These are phyloP conservation scores for Phytophthora quininea DNA, from an alignment of 352 stramenopile genomes.

Conservation along the genomic window DNA sequence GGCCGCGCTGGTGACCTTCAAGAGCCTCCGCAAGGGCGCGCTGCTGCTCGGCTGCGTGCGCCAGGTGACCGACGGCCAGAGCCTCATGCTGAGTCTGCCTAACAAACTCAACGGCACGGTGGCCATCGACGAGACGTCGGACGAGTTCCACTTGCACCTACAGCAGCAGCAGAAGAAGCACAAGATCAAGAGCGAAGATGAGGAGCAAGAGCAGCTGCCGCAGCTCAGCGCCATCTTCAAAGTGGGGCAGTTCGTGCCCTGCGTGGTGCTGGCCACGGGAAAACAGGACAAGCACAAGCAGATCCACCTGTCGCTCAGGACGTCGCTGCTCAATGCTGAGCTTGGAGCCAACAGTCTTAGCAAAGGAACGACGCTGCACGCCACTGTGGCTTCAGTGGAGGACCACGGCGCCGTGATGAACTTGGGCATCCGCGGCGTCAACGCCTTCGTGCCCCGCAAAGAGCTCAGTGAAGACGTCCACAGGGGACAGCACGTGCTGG, in stretches of 20 bases:
- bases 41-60: slow-evolving; percentile 89
- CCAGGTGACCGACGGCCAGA: slow-evolving; percentile 84
- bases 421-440: slow-evolving; percentile 82
- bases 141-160: slow-evolving; percentile 68
- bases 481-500: slow-evolving; percentile 75
- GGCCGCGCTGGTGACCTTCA: slow-evolving; percentile 67
- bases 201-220: slow-evolving; percentile 44
- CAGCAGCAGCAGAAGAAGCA: slow-evolving; percentile 35
- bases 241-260: slow-evolving; percentile 87
- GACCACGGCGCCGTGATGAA: slow-evolving; percentile 95
- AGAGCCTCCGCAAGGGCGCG: slow-evolving; percentile 67
- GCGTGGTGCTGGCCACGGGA: slow-evolving; percentile 72
- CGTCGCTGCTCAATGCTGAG: slow-evolving; percentile 86
- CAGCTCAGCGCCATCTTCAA: slow-evolving; percentile 65
- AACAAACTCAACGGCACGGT: slow-evolving; percentile 96
- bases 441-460: slow-evolving; percentile 78
- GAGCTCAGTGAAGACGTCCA: slow-evolving; percentile 55
- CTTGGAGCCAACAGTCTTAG: slow-evolving; percentile 57
- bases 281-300: slow-evolving; percentile 85
- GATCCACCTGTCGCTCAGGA: slow-evolving; percentile 91
- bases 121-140: slow-evolving; percentile 70
- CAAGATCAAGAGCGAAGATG: slow-evolving; percentile 18
- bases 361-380: slow-evolving; percentile 84
- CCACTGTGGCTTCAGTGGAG: slow-evolving; percentile 90
- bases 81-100: slow-evolving; percentile 89